A percentile compares a stretch with the other conserved stretches of the same genome.
Conservation (phyloP, 2,329 filamentous ascomycete genomes). For the Penicillium sp. region DNA sequence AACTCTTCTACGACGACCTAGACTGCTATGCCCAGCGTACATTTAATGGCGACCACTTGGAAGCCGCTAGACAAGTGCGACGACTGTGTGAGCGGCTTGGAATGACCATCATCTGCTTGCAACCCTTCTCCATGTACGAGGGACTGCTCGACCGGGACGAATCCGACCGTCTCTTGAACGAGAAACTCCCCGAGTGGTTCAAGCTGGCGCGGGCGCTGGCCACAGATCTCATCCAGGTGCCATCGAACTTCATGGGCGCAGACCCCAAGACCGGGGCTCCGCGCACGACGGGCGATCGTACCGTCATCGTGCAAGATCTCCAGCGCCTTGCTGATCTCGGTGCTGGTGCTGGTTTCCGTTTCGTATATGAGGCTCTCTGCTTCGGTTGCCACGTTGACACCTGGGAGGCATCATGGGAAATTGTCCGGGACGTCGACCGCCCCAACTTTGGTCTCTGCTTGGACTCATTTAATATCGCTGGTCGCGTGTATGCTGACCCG, state of each 20-base stretch:
- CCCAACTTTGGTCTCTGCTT: constrained; percentile 75
- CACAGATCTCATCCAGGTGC: constrained; percentile 73
- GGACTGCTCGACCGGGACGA: constrained; percentile 63
- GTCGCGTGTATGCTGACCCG: constrained; percentile 70
- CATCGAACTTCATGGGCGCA: constrained; percentile 62
- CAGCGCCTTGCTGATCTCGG: constrained; percentile 66
- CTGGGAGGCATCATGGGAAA: constrained; percentile 71
- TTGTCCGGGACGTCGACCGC: constrained; percentile 64
- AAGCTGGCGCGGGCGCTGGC: constrained; percentile 60
- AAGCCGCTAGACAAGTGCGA: constrained; percentile 45
- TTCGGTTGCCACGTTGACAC: constrained; percentile 68
- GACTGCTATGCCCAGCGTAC: constrained; percentile 28
- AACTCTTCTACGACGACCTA: constrained; percentile 39
- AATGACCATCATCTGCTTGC: constrained; percentile 55
- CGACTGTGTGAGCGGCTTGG: constrained; percentile 42
- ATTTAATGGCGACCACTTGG: constrained; percentile 24
- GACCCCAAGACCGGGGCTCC: constrained; percentile 37
- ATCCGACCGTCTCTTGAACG: constrained; percentile 58
- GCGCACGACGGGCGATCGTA: constrained; percentile 35
- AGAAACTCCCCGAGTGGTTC: constrained; percentile 68
- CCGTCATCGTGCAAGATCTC: constrained; percentile 23
- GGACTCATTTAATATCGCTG: constrained; percentile 76
- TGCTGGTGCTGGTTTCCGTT: constrained; percentile 32
- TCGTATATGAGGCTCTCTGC: constrained; percentile 70
- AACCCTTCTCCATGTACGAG: constrained; percentile 77